These are phyloP conservation scores for Diaporthe ilicicola DNA, from an alignment of 2,329 filamentous ascomycete species.

Conservation along the genomic window DNA sequence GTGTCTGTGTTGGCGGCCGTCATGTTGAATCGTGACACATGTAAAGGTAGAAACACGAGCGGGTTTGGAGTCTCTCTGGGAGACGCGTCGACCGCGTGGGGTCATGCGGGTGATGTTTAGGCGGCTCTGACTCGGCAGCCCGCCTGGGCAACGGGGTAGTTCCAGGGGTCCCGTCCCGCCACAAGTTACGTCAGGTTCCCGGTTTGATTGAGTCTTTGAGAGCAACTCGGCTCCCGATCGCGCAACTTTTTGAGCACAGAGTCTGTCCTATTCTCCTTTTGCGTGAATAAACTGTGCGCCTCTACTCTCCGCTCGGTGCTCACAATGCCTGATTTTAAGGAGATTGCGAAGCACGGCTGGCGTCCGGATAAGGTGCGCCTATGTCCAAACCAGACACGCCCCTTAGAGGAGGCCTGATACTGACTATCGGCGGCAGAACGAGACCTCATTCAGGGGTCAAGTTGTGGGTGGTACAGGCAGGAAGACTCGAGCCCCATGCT, in stretches of 20 bases:
- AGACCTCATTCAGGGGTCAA: slow-evolving; percentile 49
- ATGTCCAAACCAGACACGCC: background rate
- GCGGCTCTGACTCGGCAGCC: background rate
- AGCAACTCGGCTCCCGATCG: background rate
- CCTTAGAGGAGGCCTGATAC: background rate
- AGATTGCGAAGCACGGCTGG: slow-evolving; percentile 61
- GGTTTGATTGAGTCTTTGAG: background rate
- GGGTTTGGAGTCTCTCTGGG: background rate
- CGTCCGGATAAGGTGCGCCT: slow-evolving; percentile 53
- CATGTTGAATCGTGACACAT: slow-evolving; percentile 36
- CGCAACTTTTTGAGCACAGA: background rate
- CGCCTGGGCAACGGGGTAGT: background rate
- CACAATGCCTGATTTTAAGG: slow-evolving; percentile 56
- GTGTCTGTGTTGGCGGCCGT: slow-evolving; percentile 55
- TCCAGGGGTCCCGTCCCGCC: slow-evolving; percentile 22
- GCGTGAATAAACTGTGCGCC: background rate
- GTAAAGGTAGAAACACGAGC: background rate
- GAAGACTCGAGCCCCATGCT: background rate
- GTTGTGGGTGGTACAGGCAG: slow-evolving; percentile 50
- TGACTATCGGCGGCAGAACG: slow-evolving; percentile 20
- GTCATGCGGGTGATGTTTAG: slow-evolving; percentile 14
- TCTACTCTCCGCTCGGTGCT: background rate
- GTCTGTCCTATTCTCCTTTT: background rate
- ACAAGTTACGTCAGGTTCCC: slow-evolving; percentile 27
- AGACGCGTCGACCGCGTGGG: slow-evolving; percentile 31